These are phyloP conservation scores for Brachypodium distachyon DNA, from an alignment of 202 grass and related monocot genomes.

Conservation along the genomic window DNA sequence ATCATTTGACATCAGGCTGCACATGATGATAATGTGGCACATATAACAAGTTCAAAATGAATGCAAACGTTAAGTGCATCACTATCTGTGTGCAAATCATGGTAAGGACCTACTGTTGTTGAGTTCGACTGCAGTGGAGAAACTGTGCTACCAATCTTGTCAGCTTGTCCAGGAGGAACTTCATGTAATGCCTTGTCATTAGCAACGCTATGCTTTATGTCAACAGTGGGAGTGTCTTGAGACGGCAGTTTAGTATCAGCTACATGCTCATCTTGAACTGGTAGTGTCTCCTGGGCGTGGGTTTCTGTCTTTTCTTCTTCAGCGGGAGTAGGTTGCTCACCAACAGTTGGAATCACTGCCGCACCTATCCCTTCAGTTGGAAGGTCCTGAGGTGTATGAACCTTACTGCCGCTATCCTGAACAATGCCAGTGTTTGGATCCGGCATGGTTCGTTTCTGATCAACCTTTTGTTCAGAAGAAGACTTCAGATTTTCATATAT, in stretches of 20 bases:
- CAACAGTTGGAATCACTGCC: slow-evolving; percentile 11
- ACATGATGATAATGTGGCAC: not conserved
- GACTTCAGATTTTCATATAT: slow-evolving; percentile 33
- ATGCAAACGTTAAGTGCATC: slow-evolving; percentile 44
- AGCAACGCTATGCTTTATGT: slow-evolving; percentile 15
- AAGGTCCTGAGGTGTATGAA: slow-evolving; percentile 21
- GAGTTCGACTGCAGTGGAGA: slow-evolving; percentile 26
- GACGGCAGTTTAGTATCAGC: slow-evolving; percentile 23
- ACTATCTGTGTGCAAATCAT: not conserved
- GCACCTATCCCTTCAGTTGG: slow-evolving; percentile 1
- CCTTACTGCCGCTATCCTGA: slow-evolving; percentile 22
- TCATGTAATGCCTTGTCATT: slow-evolving; percentile 27
- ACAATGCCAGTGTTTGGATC: slow-evolving; percentile 26
- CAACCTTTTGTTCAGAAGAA: slow-evolving; percentile 37
- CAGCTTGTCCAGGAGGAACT: slow-evolving; percentile 29
- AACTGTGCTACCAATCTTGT: slow-evolving; percentile 7
- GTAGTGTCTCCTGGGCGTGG: not conserved
- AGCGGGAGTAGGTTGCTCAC: slow-evolving; percentile 9
- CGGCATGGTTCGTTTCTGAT: slow-evolving; percentile 16
- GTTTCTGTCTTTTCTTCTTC: slow-evolving; percentile 40
- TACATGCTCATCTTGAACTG: slow-evolving; percentile 29
- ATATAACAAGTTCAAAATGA: slow-evolving; percentile 12
- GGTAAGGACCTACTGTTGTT: slow-evolving; percentile 10
- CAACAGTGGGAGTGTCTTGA: slow-evolving; percentile 22
- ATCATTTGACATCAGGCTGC: slow-evolving; percentile 14